Evolutionary conservation across 2,329 filamentous ascomycete genomes (phyloP).

Genomic region (Aplosporella prunicola): DNA sequence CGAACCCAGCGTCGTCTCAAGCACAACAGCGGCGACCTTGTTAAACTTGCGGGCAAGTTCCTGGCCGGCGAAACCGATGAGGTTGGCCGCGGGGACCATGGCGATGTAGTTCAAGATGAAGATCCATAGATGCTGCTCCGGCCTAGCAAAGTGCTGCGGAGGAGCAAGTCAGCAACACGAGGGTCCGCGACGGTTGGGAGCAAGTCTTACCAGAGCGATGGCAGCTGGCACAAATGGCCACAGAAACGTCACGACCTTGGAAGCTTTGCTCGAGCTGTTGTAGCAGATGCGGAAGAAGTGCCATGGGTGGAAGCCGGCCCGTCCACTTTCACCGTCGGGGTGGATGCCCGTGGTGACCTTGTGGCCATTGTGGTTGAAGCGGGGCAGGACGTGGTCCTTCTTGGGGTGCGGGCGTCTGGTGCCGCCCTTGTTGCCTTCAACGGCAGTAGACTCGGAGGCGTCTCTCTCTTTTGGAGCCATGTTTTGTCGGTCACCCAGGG

Average conservation of each 20-base stretch:
- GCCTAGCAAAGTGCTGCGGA: slow-evolving; percentile 40
- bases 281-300: slow-evolving; percentile 57
- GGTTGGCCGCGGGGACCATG: slow-evolving; percentile 67
- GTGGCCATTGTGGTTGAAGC: slow-evolving; percentile 38
- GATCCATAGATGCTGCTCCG: slow-evolving; percentile 51
- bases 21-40: slow-evolving; percentile 57
- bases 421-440: slow-evolving; percentile 3
- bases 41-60: slow-evolving; percentile 66
- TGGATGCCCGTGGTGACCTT: slow-evolving; percentile 34
- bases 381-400: slow-evolving; percentile 6
- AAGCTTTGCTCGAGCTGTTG: slow-evolving; percentile 53
- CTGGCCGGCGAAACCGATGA: slow-evolving; percentile 65
- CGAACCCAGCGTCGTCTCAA: slow-evolving; percentile 55
- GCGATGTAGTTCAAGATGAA: slow-evolving; percentile 66
- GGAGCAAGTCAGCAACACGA: slow-evolving; percentile 11
- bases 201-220: slow-evolving; percentile 53
- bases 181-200: slow-evolving; percentile 10
- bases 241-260: slow-evolving; percentile 57
- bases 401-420: slow-evolving; percentile 5
- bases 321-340: slow-evolving; percentile 57
- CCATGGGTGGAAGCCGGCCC: slow-evolving; percentile 53
- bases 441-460: slow-evolving; percentile 3
- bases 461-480: slow-evolving; percentile 2
- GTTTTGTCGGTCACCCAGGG: too few species aligned
- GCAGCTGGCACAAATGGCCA: slow-evolving; percentile 69